Evolutionary conservation across 129 eudicot species (phyloP), one percentile per base, ranked within the genome.

Genomic region (Glebionis coronaria): DNA sequence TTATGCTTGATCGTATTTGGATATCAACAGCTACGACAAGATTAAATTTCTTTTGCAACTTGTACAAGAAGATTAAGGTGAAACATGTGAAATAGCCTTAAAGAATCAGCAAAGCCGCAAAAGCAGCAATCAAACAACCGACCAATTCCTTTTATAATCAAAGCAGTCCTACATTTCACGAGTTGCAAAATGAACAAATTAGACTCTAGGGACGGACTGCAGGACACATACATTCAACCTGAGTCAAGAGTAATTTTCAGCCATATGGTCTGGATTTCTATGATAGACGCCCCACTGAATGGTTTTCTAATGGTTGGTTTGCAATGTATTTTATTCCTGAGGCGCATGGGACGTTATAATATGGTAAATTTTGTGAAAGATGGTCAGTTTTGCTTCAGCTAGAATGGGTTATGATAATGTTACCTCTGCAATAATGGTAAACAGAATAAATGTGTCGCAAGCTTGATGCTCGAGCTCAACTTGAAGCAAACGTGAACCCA

Each of bases 381-480:
- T n/a, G 12, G 97, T 91, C 47, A 84, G 95, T 61, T 91, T 91
- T 77, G 97, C 97, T 38, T 91, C 97, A 0, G 92, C 95, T 3
- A 95, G 95, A 25, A 87, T 95, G 16, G 97, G 97, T 10, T 91
- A 78, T 44, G 97, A 91, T 56, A 88, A 91, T 73, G 73, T 75
- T 38, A 91, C 97, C 13, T 79, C 97, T 47, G 67, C 73, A 19
- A 87, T 82, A 27, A 79, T 91, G 16, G 97, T 87, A 87, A 85
- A 87, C n/a, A n/a, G n/a, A n/a, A n/a, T n/a, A n/a, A n/a, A n/a
- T n/a, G n/a, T n/a, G n/a, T n/a, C n/a, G n/a, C n/a, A n/a, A n/a
- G n/a, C n/a, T n/a, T n/a, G n/a, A n/a, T n/a, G n/a, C n/a, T n/a
- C n/a, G n/a, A n/a, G n/a, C n/a, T n/a, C n/a, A n/a, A n/a, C n/a